Base-by-base conservation (phyloP, 2,329 filamentous ascomycete genomes). In the Xylariaceae sp. region DNA sequence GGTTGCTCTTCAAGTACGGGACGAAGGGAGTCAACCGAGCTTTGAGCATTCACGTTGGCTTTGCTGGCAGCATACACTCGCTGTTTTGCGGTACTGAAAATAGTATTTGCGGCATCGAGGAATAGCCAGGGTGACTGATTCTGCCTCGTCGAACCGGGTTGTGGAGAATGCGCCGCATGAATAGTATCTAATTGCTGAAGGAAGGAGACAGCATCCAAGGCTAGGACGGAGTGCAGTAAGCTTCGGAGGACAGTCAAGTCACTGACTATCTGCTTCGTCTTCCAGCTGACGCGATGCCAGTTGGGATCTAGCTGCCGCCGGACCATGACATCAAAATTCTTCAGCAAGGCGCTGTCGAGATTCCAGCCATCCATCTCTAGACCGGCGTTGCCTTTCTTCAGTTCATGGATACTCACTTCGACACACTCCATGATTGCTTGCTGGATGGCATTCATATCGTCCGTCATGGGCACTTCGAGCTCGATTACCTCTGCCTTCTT, bases 291-390 rank as follows among this genome's bases (percentile, higher is more conserved):
- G 51, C 95, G 87, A 77, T 99, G 95, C 95, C 95, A 99, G 56
- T 98, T 93, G 4, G 94, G 93, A 69, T 98, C 93, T 16, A 99
- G 79, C 73, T 99, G 95, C 56, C 93, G 85, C 60, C 94, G 85
- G 47, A 99, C 87, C 53, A 93, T 89, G 58, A 90, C 80, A 72
- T 98, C 95, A 72, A 99, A 99, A 68, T 92, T 96, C 69, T 89
- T 91, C 64, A 97, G 89, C 59, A 98, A 77, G 31, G 94, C 94
- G 69, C 91, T 97, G 73, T 98, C 94, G 16, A 96, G 80, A 46
- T 92, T 97, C 94, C 94, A 98, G 69, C 97, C 93, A 58, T 96
- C 93, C 87, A 98, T 93, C 66, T 98, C 94, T 6, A 99, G 79
- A 2, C 92, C 93, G 1, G 87, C 84, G 69, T 97, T 98, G 16